Evolutionary conservation across 2,329 filamentous ascomycete genomes (phyloP).

Genomic region (Phialophora chinensis): DNA sequence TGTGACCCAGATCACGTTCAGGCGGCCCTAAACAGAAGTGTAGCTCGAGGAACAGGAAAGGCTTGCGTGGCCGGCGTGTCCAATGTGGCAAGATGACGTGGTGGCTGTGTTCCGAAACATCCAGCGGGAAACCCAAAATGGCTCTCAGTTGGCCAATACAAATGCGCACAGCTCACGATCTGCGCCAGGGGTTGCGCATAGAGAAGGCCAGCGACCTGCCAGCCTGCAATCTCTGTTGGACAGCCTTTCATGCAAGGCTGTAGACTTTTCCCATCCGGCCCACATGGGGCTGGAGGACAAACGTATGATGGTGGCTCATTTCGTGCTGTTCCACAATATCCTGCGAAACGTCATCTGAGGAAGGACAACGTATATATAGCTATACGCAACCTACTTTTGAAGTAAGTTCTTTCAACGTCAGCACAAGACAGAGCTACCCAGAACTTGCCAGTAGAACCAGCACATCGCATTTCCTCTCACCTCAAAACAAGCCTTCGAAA

Average conservation of each 20-base stretch:
- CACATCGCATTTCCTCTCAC: constrained; percentile 2
- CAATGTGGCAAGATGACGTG: constrained; percentile 1
- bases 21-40: constrained; percentile 1
- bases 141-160: neutral
- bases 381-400: neutral
- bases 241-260: neutral
- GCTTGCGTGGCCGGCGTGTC: constrained; percentile 5
- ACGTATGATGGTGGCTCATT: constrained; percentile 21
- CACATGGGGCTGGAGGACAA: neutral
- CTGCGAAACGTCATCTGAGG: constrained; percentile 8
- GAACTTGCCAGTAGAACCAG: neutral
- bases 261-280: neutral
- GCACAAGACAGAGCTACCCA: constrained; percentile 4
- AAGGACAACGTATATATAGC: constrained; percentile 1
- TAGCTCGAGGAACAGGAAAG: constrained; percentile 4
- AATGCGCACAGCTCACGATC: neutral
- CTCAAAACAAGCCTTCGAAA: constrained; percentile 12
- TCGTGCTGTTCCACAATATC: neutral
- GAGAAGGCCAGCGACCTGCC: neutral
- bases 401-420: neutral
- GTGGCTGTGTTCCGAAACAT: neutral
- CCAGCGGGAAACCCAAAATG: neutral
- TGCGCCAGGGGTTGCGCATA: neutral
- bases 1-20: neutral
- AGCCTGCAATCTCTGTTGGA: neutral